These are phyloP conservation scores for Sordariomycetes sp. DNA, from an alignment of 2,329 filamentous ascomycete genomes.

Conservation along the genomic window DNA sequence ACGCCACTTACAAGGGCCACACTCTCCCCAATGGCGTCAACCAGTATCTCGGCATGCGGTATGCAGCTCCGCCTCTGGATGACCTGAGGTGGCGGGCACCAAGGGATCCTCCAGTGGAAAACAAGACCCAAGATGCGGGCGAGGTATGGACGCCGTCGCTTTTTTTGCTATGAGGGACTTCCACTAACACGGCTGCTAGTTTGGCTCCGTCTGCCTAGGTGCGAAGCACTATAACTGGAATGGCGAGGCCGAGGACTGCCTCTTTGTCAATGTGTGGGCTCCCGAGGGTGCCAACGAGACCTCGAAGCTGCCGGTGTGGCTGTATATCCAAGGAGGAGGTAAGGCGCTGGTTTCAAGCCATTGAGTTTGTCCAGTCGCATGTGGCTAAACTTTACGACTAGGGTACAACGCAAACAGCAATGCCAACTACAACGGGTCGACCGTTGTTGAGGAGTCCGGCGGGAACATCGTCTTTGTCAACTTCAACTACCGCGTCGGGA, in stretches of 20 bases:
- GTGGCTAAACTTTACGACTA: constrained; percentile 10
- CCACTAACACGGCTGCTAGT: constrained; percentile 2
- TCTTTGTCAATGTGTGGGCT: constrained; percentile 34
- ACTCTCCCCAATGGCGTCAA: constrained; percentile 23
- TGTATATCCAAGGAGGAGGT: constrained; percentile 29
- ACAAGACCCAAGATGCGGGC: constrained; percentile 20
- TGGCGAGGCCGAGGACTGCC: constrained; percentile 28
- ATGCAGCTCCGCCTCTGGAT: constrained; percentile 34
- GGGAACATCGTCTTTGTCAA: constrained; percentile 39
- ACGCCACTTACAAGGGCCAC: constrained; percentile 28
- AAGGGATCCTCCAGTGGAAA: constrained; percentile 21
- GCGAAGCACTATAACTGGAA: constrained; percentile 2
- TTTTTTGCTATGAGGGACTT: neutral
- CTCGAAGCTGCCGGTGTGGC: constrained; percentile 21
- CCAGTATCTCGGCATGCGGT: constrained; percentile 34
- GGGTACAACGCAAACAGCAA: constrained; percentile 15
- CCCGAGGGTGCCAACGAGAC: constrained; percentile 16
- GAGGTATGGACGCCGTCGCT: constrained; percentile 13
- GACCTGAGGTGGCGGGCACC: constrained; percentile 38
- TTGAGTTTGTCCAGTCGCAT: neutral
- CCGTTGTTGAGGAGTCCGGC: constrained; percentile 25
- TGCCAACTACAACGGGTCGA: constrained; percentile 22
- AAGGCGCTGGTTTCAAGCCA: neutral
- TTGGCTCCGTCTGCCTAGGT: constrained; percentile 5
- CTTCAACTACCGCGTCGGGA: constrained; percentile 51